A percentile compares a stretch with the other conserved stretches of the same genome.
Conservation (phyloP, 1,284 basidiomycete genomes). For the Marasmius fiardii region DNA sequence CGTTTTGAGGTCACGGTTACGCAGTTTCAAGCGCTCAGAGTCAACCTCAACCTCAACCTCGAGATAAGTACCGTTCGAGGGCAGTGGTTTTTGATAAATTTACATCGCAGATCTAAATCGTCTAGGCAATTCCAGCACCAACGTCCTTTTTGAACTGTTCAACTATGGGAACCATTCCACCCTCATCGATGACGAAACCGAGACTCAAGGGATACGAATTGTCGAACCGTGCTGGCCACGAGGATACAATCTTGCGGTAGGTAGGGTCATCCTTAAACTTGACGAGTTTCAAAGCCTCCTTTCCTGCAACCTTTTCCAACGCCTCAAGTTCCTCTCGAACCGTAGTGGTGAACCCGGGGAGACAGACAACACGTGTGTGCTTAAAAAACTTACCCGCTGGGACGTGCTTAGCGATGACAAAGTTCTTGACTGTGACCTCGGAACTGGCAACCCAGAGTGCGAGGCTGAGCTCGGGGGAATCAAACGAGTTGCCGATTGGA, state of each 20-base stretch:
- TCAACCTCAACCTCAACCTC: too few relatives aligned
- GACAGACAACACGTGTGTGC: slow-evolving; percentile 51
- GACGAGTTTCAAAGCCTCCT: slow-evolving; percentile 33
- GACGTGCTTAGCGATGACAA: slow-evolving; percentile 50
- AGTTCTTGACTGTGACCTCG: slow-evolving; percentile 53
- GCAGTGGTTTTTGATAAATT: too few relatives aligned
- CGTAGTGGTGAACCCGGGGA: slow-evolving; percentile 47
- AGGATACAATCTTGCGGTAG: slow-evolving; percentile 40
- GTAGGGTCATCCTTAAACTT: slow-evolving; percentile 40
- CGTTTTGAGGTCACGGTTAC: too few relatives aligned
- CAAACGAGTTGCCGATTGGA: slow-evolving; percentile 46
- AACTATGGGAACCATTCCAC: slow-evolving; percentile 43
- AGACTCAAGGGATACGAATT: slow-evolving; percentile 40
- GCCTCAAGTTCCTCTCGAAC: slow-evolving; percentile 45
- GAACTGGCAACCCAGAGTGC: slow-evolving; percentile 53
- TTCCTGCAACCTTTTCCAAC: slow-evolving; percentile 37
- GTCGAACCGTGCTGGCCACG: slow-evolving; percentile 46
- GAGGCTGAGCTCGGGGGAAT: slow-evolving; percentile 42
- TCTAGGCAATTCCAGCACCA: slow-evolving; percentile 20
- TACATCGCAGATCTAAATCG: not conserved
- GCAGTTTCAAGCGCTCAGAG: too few relatives aligned
- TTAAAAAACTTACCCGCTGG: slow-evolving; percentile 39
- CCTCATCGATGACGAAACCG: slow-evolving; percentile 41
- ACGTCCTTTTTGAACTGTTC: slow-evolving; percentile 35
- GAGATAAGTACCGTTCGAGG: too few relatives aligned